Evolutionary conservation across 1,139 yeast genomes (phyloP), one percentile per base, ranked within the genome.

Genomic region (Suhomyces taliae): DNA sequence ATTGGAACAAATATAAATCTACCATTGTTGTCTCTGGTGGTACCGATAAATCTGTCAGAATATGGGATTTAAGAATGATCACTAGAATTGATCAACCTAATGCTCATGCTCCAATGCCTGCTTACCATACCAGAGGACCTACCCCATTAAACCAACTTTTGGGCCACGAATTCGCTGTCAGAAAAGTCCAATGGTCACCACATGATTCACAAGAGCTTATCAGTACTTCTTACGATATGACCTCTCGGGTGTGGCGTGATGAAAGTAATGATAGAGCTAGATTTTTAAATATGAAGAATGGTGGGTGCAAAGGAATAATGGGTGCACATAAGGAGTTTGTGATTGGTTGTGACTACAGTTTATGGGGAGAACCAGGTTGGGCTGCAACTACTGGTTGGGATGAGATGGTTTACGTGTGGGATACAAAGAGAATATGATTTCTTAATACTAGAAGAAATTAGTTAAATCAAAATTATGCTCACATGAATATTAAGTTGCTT

Each of bases 361-460:
- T 93, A 46, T 93, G 98, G 97, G 98, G 98, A 8, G 84, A 85
- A 54, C 95, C 95, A 4, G 98, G 97, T 1, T 91, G 95, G 90
- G 91, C 87, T 15, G 96, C 95, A 8, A 83, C 96, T 26, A 86
- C 93, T 0, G 97, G 97, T 1, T 93, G 97, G 97, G 99, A 93
- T 68, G 96, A 93, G 60, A 90, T 88, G 87, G 85, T 90, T 9
- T 84, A 86, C 60, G 78, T 93, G n/a, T 93, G 96, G 96, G 90
- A 87, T 58, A 77, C 84, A 6, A 78, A 81, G 57, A 61, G 81
- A 46, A 42, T 71, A 33, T 59, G 43, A 41, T 7, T 29, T 11
- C 6, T 3, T 1, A 11, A 29, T 11, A 2, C 4, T 19, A 19
- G 24, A 19, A 19, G 24, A 19, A 19, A 19, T 19, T 19, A 6